These are phyloP conservation scores for Botrytis deweyae DNA, from an alignment of 2,329 filamentous ascomycete genomes.

Conservation along the genomic window DNA sequence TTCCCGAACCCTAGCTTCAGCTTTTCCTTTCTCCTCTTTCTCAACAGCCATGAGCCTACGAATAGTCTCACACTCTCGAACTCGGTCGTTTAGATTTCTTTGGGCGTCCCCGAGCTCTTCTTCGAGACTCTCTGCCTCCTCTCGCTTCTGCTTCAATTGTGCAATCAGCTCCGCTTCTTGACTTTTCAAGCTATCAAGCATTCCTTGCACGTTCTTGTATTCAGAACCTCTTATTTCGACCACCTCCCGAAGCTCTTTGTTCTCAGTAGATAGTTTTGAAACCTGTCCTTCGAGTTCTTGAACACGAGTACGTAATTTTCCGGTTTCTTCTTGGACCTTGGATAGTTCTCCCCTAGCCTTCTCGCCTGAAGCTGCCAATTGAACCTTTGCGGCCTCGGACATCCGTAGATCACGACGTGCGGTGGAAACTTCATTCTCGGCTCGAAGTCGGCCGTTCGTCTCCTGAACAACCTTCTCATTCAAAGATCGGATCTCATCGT, in stretches of 20 bases:
- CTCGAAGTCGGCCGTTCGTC: conserved; percentile 65
- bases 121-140: conserved; percentile 80
- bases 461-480: conserved; percentile 78
- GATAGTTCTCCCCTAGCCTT: conserved; percentile 68
- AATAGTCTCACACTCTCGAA: conserved; percentile 93
- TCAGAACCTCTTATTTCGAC: conserved; percentile 81
- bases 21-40: conserved; percentile 78
- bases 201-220: conserved; percentile 78
- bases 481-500: conserved; percentile 72
- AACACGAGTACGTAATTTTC: conserved; percentile 60
- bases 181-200: conserved; percentile 90
- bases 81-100: conserved; percentile 80
- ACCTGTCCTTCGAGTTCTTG: conserved; percentile 73
- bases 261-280: conserved; percentile 65
- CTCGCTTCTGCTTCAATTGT: conserved; percentile 86
- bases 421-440: conserved; percentile 76
- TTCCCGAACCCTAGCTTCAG: conserved; percentile 79
- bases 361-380: conserved; percentile 71
- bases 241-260: conserved; percentile 70
- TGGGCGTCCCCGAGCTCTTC: conserved; percentile 91
- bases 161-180: conserved; percentile 84
- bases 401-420: conserved; percentile 75
- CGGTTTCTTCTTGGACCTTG: conserved; percentile 69
- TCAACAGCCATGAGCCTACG: conserved; percentile 82
- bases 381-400: conserved; percentile 75